Base-by-base conservation (phyloP, 495 filamentous ascomycete genomes). In the Pyronema omphalodes region DNA sequence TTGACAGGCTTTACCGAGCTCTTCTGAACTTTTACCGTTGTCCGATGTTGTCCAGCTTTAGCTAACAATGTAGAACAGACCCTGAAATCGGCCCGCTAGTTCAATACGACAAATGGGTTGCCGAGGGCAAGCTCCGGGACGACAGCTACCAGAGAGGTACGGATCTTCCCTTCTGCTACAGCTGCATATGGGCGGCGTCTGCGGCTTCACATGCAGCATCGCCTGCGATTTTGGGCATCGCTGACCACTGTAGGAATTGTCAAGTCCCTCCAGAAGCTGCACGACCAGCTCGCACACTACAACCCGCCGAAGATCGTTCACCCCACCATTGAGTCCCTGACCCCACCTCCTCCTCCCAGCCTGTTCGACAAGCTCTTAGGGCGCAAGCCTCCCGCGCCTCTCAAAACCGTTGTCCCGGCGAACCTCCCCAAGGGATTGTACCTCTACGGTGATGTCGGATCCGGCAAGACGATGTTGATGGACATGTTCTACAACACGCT, bases 391-490 rank as follows among this genome's bases (percentile, higher is more conserved):
- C 55, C 60, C 7, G 68, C 68, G 52, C 60, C 60, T 45, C 56
- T 66, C 1, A 66, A 69, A 11, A 68, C 71, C n/a, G 66, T 70
- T 12, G 79, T 94, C 29, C 80, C 87, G 17, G 64, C 73, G 51
- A 74, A 82, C 58, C 73, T 94, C 7, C 91, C 91, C 0, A 82
- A 86, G 59, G 93, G 93, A 0, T 66, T 96, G 37, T 96, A 96
- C 63, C 82, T 99, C 71, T 96, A 84, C 63, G 93, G 93, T 15
- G 91, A 96, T 67, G 93, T 99, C 8, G 93, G 93, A 18, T 89
- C 86, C 62, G 93, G 93, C 44, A 99, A 99, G 74, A 96, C 93
- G 0, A 99, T 99, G 93, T 71, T 99, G 58, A 96, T 99, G 91
- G 93, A 99, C 64, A 73, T 99, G 61, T 96, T 99, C 69, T 95